Base-by-base conservation (phyloP, 768 basidiomycete genomes). In the Tylopilus rubrobrunneus region DNA sequence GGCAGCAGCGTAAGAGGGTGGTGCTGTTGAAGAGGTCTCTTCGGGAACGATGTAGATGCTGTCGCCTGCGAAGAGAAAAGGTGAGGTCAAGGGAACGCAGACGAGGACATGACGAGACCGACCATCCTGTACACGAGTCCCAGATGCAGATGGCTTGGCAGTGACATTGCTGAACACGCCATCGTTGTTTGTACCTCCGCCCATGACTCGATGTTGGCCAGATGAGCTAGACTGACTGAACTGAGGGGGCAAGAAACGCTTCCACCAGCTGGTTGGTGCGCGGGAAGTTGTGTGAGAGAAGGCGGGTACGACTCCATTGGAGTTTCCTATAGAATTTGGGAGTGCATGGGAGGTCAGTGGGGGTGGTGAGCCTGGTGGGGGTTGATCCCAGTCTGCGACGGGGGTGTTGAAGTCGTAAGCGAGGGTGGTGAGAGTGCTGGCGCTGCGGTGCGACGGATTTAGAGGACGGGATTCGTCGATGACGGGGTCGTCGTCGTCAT, bases 121-220 rank as follows among this genome's bases (percentile, higher is more conserved):
- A 62, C 87, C 87, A 58, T 86, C 79, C 62, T 81, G 82, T 23
- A 86, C 67, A 45, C 76, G 75, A 27, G 78, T 64, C 21, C 87
- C 87, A 17, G 73, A 65, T 41, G 82, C 75, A 7, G 62, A 53
- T 1, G 87, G 87, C 64, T 97, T 96, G 15, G 96, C 96, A 39
- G 84, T 85, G n/a, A 98, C 83, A 68, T 98, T 98, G 31, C 85
- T 88, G 70, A 98, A 98, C 21, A 98, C 95, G 17, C 95, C 96
- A 55, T 95, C 93, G 60, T 94, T 93, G 46, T 78, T 72, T 11
- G 76, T 76, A 8, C 88, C 89, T 34, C 84, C 82, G 28, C 89
- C 89, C 6, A 88, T 67, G 17, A 51, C 19, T n/a, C 29, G 56
- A 6, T 53, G 27, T 45, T 58, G 52, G 21, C 70, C 71, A 15